Evolutionary conservation across 306 rosid species (phyloP), one percentile per base, ranked within the genome.

Genomic region (Castanopsis chinensis): DNA sequence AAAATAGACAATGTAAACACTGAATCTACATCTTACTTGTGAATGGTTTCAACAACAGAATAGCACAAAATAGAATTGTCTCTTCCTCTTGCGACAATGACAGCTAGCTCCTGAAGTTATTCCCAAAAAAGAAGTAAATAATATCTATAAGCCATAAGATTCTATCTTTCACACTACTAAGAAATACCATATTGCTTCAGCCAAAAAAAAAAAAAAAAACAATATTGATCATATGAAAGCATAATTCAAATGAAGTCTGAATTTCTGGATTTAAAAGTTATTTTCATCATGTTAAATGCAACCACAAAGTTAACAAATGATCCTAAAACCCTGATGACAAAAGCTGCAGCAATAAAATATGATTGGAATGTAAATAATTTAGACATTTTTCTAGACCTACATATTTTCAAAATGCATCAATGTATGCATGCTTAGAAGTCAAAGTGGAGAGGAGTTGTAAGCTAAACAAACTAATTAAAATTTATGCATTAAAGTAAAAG

Each of bases 31-130:
- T 60, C 80, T 88, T 95, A 91, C 99, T 86, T 93, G 89, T 95
- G 99, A 80, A 93, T 89, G 75, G 98, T 93, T 91, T 93, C 98
- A 77, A 95, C 98, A 41, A 89, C 93, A 49, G 99, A 90, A 80
- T 90, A 95, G 85, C 94, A 89, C 55, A 82, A 68, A 80, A 91
- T 87, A 25, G 92, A 88, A 84, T 81, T 81, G 85, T 95, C 97
- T 89, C 93, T 90, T 79, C 96, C 97, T 87, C 97, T 91, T 4
- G 87, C 93, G 53, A 92, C 95, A 88, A 95, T 85, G 82, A 91
- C 96, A 3, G 98, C 92, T 73, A 94, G 84, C 81, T 94, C 99
- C 99, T 94, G 82, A 72, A 72, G 81, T 76, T 80, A 73, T 75
- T 78, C 64, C 7, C 28, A 63, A 41, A n/a, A 19, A 55, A 80